Base-by-base conservation (phyloP, 2,329 filamentous ascomycete species). In the Septoria linicola region DNA sequence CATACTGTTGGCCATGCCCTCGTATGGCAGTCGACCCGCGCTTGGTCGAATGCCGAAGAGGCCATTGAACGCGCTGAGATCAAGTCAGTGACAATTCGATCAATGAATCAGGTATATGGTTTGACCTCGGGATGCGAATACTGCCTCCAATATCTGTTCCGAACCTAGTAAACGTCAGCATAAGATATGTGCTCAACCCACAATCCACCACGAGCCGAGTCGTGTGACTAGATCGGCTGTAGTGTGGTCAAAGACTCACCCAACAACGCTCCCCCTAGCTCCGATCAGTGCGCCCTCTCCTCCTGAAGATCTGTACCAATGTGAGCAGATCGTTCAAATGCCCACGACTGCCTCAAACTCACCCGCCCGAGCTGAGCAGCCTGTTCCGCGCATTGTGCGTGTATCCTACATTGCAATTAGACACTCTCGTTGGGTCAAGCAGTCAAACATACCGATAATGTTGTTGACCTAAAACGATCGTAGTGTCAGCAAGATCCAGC, bases 1-100 rank as follows among this genome's bases (percentile, higher is more conserved):
- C 74, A 82, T 79, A 7, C 75, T 79, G 62, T 84, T 85, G 0
- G 83, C 81, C 70, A 80, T 78, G 14, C 77, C 79, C 63, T 80
- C 72, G 30, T 59, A 59, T 19, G 56, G 56, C 1, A 83, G 67
- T 20, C 81, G 70, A 0, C 80, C 80, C 0, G 68, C 57, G 0
- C 76, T 79, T 0, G 81, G 80, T 25, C 80, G 73, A 14, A 84
- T 61, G 1, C 79, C 80, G 60, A 77, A 83, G 0, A 83, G 60
- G 2, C 76, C 78, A 51, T 82, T 80, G 69, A 82, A 83, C 1
- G 74, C 79, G 23, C 23, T 27, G 23, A 27, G 10, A 27, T 10
- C 23, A 27, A 5, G 23, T 27, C 10, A 27, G 23, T 27, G 23
- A 27, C 23, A 27, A 5, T 5, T 27, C 10, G 23, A 27, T 5